Evolutionary conservation across 2,329 filamentous ascomycete genomes (phyloP).

Genomic region (Clarireedia paspali): DNA sequence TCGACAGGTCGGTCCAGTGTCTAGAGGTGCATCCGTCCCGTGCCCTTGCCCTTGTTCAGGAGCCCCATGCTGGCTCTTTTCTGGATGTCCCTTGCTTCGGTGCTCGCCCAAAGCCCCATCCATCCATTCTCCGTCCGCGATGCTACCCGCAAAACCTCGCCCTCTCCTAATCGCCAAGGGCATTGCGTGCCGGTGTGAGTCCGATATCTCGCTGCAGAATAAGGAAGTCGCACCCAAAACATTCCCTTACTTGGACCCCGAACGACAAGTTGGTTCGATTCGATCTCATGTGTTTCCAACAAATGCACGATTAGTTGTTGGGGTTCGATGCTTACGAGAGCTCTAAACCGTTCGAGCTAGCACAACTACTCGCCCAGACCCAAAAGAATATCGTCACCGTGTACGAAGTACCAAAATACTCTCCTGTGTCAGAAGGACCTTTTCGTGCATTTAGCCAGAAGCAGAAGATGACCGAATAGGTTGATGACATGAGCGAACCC

Average conservation of each 20-base stretch:
- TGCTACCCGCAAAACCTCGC: background rate
- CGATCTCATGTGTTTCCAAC: conserved; percentile 2
- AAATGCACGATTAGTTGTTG: conserved; percentile 6
- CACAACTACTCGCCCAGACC: background rate
- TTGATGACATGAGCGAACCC: background rate
- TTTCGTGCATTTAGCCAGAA: background rate
- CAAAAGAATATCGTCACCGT: background rate
- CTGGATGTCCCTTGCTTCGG: no score
- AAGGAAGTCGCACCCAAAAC: background rate
- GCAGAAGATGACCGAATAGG: background rate
- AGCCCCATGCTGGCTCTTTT: background rate
- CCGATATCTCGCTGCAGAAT: background rate
- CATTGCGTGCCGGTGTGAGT: no score
- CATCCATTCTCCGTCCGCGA: background rate
- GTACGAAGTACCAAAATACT: background rate
- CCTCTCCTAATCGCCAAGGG: no score
- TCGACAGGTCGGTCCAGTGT: background rate
- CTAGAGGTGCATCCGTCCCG: background rate
- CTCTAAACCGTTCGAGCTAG: background rate
- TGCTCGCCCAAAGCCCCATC: no score
- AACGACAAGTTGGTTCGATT: background rate
- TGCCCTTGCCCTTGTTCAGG: background rate
- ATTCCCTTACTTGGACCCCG: background rate
- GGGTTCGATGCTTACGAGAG: conserved; percentile 6
- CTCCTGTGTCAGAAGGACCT: background rate